Percentiles rank a stretch among this genome's conserved stretches.
phyloP scores from a whole-genome alignment of 2,329 filamentous ascomycete species.

The Pyrenophora teres region DNA sequence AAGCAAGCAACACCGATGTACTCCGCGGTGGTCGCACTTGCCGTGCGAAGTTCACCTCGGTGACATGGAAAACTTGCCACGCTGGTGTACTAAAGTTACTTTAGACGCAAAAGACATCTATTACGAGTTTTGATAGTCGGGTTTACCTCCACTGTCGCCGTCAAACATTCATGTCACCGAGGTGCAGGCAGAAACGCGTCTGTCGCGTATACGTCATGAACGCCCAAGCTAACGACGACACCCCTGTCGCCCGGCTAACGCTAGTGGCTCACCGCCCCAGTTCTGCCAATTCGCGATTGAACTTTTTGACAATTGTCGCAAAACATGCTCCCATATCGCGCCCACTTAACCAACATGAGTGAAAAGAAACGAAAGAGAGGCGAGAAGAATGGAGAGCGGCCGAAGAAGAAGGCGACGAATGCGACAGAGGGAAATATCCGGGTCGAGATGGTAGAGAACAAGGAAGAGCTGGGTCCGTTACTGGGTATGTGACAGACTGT shows the following conservation, averaged over 20 bases:
- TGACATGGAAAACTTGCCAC: too few species aligned
- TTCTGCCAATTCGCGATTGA: conserved; percentile 32
- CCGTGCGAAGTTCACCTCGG: background rate
- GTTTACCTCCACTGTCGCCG: too few species aligned
- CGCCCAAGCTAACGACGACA: background rate
- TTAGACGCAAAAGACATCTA: too few species aligned
- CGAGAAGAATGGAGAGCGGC: conserved; percentile 33
- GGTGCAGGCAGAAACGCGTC: conserved; percentile 12
- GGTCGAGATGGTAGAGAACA: conserved; percentile 54
- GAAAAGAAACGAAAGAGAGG: conserved; percentile 49
- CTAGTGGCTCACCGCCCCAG: conserved; percentile 19
- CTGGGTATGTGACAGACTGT: conserved; percentile 49
- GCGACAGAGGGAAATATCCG: conserved; percentile 47
- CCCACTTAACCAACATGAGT: conserved; percentile 30
- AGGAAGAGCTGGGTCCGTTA: conserved; percentile 55
- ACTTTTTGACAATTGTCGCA: conserved; percentile 29
- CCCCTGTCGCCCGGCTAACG: conserved; percentile 13
- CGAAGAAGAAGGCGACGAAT: conserved; percentile 54
- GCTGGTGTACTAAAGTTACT: too few species aligned
- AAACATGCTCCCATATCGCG: conserved; percentile 11
- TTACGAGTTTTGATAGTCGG: too few species aligned
- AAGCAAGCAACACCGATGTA: conserved; percentile 1
- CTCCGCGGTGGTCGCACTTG: conserved; percentile 1
- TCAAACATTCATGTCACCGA: too few species aligned
- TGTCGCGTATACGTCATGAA: conserved; percentile 22